Conservation (phyloP, 768 basidiomycete genomes). For the Porpolomopsis calyptriformis region DNA sequence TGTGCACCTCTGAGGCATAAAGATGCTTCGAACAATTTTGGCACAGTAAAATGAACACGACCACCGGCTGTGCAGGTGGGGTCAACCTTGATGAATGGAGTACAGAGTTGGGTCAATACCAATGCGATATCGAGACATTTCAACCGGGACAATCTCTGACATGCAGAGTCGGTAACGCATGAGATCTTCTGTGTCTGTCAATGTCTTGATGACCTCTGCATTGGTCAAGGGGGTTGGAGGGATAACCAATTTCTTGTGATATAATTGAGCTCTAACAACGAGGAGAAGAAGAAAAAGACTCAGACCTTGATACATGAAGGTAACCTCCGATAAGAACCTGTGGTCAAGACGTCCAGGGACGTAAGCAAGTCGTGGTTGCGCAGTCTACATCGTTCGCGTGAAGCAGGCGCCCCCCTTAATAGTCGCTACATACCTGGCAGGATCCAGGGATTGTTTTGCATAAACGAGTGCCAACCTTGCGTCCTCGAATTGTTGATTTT, state of each 20-base stretch:
- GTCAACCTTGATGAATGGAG: conserved; percentile 6
- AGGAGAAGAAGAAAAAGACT: conserved; percentile 8
- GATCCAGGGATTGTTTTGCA: conserved; percentile 59
- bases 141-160: conserved; percentile 69
- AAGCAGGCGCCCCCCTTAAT: neutral
- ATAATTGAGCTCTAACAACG: conserved; percentile 7
- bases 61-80: conserved; percentile 48
- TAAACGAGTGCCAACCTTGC: conserved; percentile 52
- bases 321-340: conserved; percentile 76
- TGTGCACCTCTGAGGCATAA: conserved; percentile 65
- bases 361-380: conserved; percentile 92
- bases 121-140: conserved; percentile 65
- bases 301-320: conserved; percentile 71
- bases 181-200: conserved; percentile 63
- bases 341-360: conserved; percentile 79
- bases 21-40: conserved; percentile 62
- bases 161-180: conserved; percentile 73
- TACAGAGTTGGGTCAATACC: conserved; percentile 25
- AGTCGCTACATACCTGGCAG: conserved; percentile 50
- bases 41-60: conserved; percentile 65
- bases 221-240: conserved; percentile 60
- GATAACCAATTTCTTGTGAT: conserved; percentile 53
- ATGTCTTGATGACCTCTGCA: conserved; percentile 49
- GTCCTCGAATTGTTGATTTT: conserved; percentile 75
- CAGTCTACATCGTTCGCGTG: conserved; percentile 36